Percentiles rank a stretch among this genome's conserved stretches.
Conservation (phyloP, 2,329 filamentous ascomycete species). For the Helminthosporium solani region DNA sequence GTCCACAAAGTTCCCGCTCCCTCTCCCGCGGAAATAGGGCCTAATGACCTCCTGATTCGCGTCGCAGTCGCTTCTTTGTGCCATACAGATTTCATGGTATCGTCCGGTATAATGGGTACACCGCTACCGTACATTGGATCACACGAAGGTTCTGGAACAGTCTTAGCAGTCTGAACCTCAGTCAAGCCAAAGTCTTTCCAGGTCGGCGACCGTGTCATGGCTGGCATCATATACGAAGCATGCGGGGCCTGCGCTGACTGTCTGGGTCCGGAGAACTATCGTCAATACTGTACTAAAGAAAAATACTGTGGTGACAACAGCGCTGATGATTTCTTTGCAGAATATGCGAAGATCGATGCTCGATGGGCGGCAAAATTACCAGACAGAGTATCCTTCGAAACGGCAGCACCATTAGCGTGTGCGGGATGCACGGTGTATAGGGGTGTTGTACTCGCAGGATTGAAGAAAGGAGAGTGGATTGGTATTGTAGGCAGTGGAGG, state of each 20-base stretch:
- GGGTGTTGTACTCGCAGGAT: constrained; percentile 76
- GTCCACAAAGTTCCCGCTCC: constrained; percentile 54
- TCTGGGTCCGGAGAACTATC: constrained; percentile 48
- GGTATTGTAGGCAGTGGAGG: constrained; percentile 82
- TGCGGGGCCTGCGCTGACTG: constrained; percentile 59
- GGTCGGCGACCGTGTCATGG: constrained; percentile 59
- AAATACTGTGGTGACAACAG: constrained; percentile 23
- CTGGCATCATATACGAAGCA: constrained; percentile 53
- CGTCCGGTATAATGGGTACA: constrained; percentile 50
- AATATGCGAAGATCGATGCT: constrained; percentile 24
- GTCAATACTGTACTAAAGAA: constrained; percentile 53
- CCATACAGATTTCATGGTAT: constrained; percentile 63
- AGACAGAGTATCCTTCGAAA: constrained; percentile 19
- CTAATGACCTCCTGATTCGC: constrained; percentile 61
- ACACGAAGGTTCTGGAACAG: constrained; percentile 56
- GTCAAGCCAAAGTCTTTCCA: constrained; percentile 44
- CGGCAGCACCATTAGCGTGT: constrained; percentile 30
- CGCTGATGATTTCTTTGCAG: constrained; percentile 56
- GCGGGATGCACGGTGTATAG: constrained; percentile 62
- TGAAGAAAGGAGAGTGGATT: constrained; percentile 67
- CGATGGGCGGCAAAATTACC: constrained; percentile 19
- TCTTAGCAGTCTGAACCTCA: constrained; percentile 49
- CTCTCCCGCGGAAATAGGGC: constrained; percentile 47
- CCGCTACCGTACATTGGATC: constrained; percentile 51
- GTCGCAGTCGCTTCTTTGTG: constrained; percentile 62